Base-by-base conservation (phyloP, 2,329 filamentous ascomycete genomes). In the Arthrobotrys megalospora region DNA sequence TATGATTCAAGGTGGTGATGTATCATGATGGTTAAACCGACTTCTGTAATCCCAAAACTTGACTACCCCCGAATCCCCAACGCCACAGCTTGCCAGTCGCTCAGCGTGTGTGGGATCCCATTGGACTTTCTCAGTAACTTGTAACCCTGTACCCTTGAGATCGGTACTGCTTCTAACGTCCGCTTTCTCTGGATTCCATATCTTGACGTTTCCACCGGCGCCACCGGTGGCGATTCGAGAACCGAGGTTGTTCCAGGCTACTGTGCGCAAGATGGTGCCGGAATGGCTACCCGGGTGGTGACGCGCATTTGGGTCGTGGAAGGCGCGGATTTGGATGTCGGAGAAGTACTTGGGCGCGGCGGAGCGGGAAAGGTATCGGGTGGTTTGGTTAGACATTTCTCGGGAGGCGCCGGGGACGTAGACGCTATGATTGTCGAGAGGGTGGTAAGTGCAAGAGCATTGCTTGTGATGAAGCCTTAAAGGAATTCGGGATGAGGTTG, bases 11-110 rank as follows among this genome's bases (percentile, higher is more conserved):
- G 14, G 36, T 55, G 24, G 19, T 52, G 53, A 16, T 10, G 34
- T 10, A 34, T 28, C 24, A 48, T 28, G 41, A 78, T 68, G 47
- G 45, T 53, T 55, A 21, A 70, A 81, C 80, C 85, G 85, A 72
- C 83, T 84, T 73, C 87, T 83, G n/a, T 88, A 86, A 82, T 89
- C 87, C 87, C 87, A 89, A 77, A 89, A 84, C 69, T 86, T 84
- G 8, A 88, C 85, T 76, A 85, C 84, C 10, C 87, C 87, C 12
- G 64, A 73, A 45, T 75, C 76, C 12, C 76, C 76, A 63, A 71
- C 68, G 21, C 76, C 76, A 38, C 85, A 86, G 81, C 85, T 87
- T 5, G 86, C 87, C 19, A 89, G 82, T 80, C 88, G 84, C 21
- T 85, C 85, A 79, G 88, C 87, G 72, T 85, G 85, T 43, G 84